Evolutionary conservation across 164 flowering plant species (phyloP).

Genomic region (Hamamelis virginiana): DNA sequence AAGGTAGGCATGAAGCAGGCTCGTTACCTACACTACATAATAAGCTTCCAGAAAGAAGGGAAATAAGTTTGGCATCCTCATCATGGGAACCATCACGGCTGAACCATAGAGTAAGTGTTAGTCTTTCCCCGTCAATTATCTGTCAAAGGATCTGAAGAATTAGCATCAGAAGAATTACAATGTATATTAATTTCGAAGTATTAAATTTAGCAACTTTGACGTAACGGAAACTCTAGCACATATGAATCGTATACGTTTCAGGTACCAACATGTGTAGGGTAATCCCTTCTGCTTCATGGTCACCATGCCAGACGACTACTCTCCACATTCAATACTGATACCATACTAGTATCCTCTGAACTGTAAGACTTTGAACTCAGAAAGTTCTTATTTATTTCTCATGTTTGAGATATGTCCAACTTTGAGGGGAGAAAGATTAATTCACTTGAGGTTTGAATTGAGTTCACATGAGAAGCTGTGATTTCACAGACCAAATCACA

Average conservation of each 20-base stretch:
- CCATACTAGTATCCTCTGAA: not conserved
- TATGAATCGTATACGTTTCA: too few relatives aligned
- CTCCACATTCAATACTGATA: not conserved
- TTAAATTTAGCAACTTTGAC: too few relatives aligned
- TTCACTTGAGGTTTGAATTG: not conserved
- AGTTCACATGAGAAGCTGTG: not conserved
- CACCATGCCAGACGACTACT: not conserved
- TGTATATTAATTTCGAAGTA: not conserved
- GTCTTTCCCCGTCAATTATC: constrained; percentile 81
- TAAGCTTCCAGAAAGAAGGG: constrained; percentile 43
- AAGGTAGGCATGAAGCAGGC: constrained; percentile 43
- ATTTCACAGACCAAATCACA: not conserved
- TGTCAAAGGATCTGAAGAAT: constrained; percentile 26
- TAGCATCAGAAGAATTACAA: not conserved
- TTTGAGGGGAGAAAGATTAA: not conserved
- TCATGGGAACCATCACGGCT: constrained; percentile 73
- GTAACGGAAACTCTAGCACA: too few relatives aligned
- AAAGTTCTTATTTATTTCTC: not conserved
- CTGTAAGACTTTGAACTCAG: not conserved
- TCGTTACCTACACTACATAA: constrained; percentile 12
- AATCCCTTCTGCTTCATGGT: not conserved
- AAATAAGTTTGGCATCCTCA: constrained; percentile 82
- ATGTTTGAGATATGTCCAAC: not conserved
- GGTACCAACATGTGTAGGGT: too few relatives aligned
- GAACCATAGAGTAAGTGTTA: constrained; percentile 91